Evolutionary conservation across 768 basidiomycete genomes (phyloP), one percentile per base, ranked within the genome.

Genomic region (Naganishia randhawae): DNA sequence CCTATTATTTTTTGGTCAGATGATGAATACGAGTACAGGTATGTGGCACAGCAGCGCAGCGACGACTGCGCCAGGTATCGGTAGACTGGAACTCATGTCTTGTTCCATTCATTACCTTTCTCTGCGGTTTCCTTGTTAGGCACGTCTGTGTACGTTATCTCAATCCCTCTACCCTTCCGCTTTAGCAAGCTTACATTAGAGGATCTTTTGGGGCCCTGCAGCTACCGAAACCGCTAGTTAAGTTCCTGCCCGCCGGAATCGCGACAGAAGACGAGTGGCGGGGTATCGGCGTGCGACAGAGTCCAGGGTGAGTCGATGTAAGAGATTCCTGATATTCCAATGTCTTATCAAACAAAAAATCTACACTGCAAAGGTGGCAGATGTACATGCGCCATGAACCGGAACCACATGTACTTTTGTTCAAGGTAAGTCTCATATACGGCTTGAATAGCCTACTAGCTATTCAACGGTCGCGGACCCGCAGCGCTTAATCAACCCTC

Each of bases 361-460:
- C 17, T 31, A 13, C 22, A 25, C 5, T 64, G 1, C 14, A 8
- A 27, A 69, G 69, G 25, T 70, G 69, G 69, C 52, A 65, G 31
- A 70, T 70, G 69, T 70, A 70, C 50, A 65, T 70, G 65, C 42
- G 69, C n/a, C 69, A 70, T 25, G 69, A 65, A 53, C 69, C 69
- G 13, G 69, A 70, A 63, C 69, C 69, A 5, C 69, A 70, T 31
- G 69, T 70, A 11, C 39, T 70, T 17, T 48, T 70, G 16, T 70
- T 70, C 69, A 70, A 70, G 51, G 69, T 70, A 22, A 62, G 65
- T 63, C 11, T 14, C 3, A 13, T 25, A 39, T 19, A 11, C 19
- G 25, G 29, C 1, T n/a, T 2, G 25, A 22, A 17, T 31, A 51
- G 5, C 48, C 37, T 9, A 6, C n/a, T n/a, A 11, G 11, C 8